These are phyloP conservation scores for Fonsecaea multimorphosa DNA, from an alignment of 2,329 filamentous ascomycete genomes.

Conservation along the genomic window DNA sequence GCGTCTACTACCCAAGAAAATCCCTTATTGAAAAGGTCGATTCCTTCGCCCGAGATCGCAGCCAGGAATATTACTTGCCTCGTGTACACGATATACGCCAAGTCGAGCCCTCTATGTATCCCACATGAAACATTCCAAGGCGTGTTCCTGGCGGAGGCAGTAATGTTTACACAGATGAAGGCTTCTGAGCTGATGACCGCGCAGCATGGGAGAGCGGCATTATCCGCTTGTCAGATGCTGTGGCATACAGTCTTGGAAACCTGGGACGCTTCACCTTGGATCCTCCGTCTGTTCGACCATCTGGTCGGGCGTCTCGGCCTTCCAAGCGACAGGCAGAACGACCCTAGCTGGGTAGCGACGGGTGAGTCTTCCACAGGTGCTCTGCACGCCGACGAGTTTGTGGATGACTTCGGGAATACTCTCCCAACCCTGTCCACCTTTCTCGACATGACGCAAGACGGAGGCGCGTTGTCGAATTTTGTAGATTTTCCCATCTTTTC, in stretches of 20 bases:
- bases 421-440: neutral
- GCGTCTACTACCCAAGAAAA: neutral
- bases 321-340: neutral
- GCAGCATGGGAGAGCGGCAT: neutral
- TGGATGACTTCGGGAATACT: neutral
- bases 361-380: neutral
- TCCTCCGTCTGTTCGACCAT: slow-evolving; percentile 1
- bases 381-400: neutral
- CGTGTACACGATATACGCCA: neutral
- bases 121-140: slow-evolving; percentile 6
- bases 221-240: slow-evolving; percentile 2
- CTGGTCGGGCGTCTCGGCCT: neutral
- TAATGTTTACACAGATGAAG: slow-evolving; percentile 1
- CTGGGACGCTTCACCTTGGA: slow-evolving; percentile 4
- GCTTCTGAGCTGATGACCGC: neutral
- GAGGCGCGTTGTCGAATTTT: neutral
- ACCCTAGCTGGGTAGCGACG: neutral
- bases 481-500: neutral
- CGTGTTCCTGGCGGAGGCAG: neutral
- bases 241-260: neutral
- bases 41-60: slow-evolving; percentile 1
- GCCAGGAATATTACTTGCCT: neutral
- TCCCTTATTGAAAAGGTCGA: neutral
- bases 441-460: neutral
- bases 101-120: neutral